Percentiles rank a stretch among this genome's conserved stretches.
Evolutionary conservation across 78 protist genomes (phyloP).

Genomic region (Tieghemostelium lacteum): DNA sequence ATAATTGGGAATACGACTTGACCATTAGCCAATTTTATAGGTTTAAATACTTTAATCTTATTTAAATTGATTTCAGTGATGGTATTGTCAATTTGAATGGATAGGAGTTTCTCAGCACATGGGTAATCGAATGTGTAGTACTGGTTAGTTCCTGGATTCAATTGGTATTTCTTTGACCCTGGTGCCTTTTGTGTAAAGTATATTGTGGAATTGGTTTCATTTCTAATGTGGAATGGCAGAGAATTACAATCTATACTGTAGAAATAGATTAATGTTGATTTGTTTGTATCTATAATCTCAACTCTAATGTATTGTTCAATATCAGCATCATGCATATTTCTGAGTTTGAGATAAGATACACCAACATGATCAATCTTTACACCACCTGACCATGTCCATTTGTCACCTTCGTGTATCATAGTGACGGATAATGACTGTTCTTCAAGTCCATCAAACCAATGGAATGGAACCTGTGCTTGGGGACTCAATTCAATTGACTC

Average conservation of each 20-base stretch:
- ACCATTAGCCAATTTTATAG: slow-evolving; percentile 19
- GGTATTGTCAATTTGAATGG: slow-evolving; percentile 18
- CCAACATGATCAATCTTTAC: slow-evolving; percentile 45
- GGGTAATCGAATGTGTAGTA: slow-evolving; percentile 73
- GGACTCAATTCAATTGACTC: slow-evolving; percentile 25
- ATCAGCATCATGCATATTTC: not conserved
- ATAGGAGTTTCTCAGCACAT: slow-evolving; percentile 31
- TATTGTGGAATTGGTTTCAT: slow-evolving; percentile 7
- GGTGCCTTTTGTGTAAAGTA: slow-evolving; percentile 24
- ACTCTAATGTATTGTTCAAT: slow-evolving; percentile 50
- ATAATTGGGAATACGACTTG: slow-evolving; percentile 28
- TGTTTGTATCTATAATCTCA: slow-evolving; percentile 46
- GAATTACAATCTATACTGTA: slow-evolving; percentile 32
- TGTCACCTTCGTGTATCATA: not conserved
- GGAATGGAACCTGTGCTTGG: slow-evolving; percentile 42
- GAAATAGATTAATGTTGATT: slow-evolving; percentile 50
- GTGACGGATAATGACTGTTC: slow-evolving; percentile 57
- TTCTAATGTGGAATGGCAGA: slow-evolving; percentile 58
- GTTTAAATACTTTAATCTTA: slow-evolving; percentile 67
- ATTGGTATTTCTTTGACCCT: slow-evolving; percentile 26
- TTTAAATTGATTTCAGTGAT: slow-evolving; percentile 37
- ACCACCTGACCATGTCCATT: slow-evolving; percentile 57
- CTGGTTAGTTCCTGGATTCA: slow-evolving; percentile 9
- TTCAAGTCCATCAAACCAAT: slow-evolving; percentile 61
- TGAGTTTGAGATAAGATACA: slow-evolving; percentile 17